Conservation (phyloP, 148 eudicot genomes). For the Chenopodium suecicum region DNA sequence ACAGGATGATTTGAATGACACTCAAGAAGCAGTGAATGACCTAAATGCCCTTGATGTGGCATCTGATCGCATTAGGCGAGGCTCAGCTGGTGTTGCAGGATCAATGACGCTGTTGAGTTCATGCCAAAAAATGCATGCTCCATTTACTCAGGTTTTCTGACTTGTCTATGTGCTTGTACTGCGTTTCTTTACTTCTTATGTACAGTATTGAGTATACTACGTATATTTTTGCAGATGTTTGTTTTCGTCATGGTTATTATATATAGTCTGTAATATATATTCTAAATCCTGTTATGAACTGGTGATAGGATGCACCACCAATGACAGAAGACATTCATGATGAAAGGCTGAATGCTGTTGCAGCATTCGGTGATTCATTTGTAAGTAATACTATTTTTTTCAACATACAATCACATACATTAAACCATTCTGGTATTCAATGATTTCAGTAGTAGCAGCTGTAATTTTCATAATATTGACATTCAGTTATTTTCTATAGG, state of each 20-base stretch:
- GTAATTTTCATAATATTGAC: background rate
- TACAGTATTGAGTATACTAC: background rate
- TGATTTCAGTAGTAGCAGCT: conserved; percentile 15
- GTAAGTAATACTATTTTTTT: conserved; percentile 44
- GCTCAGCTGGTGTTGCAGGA: conserved; percentile 66
- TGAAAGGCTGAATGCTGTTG: conserved; percentile 77
- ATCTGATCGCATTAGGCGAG: conserved; percentile 48
- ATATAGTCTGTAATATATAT: background rate
- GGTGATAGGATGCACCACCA: conserved; percentile 74
- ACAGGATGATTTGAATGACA: conserved; percentile 25
- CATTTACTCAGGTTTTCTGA: conserved; percentile 70
- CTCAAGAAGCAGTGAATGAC: conserved; percentile 30
- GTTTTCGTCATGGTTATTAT: background rate
- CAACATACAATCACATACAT: conserved; percentile 11
- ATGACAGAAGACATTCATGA: conserved; percentile 99
- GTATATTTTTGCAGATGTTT: conserved; percentile 6
- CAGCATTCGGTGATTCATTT: conserved; percentile 66
- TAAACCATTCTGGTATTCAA: background rate
- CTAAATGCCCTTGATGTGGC: conserved; percentile 27
- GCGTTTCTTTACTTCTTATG: background rate
- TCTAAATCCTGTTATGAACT: conserved; percentile 11
- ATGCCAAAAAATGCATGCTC: conserved; percentile 73
- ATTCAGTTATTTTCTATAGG: too few relatives aligned
- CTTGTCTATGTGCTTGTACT: conserved; percentile 4
- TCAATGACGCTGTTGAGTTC: conserved; percentile 79